Percentiles rank a stretch among this genome's conserved stretches.
Conservation (phyloP, 2,329 filamentous ascomycete genomes). For the Pseudocercospora fijiensis region DNA sequence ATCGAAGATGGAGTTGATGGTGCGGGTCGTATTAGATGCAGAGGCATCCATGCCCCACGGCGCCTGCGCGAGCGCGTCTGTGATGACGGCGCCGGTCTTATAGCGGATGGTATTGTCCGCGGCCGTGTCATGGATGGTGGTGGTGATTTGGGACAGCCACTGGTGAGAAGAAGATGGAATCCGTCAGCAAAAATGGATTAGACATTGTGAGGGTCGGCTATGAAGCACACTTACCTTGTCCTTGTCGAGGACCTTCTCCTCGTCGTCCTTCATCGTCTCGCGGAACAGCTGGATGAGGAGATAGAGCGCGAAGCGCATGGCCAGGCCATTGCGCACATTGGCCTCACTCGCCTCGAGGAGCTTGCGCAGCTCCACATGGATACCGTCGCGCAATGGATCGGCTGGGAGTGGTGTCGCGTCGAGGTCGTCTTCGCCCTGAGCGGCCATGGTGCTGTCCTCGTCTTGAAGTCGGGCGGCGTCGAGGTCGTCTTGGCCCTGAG, state of each 20-base stretch:
- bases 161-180: neutral
- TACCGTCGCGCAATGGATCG: neutral
- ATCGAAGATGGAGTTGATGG: conserved; percentile 6
- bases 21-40: neutral
- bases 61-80: neutral
- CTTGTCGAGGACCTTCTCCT: conserved; percentile 3
- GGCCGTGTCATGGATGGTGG: neutral
- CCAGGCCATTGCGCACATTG: conserved; percentile 4
- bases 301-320: conserved; percentile 10
- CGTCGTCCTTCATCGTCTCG: conserved; percentile 2
- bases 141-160: conserved; percentile 7
- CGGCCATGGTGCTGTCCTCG: neutral
- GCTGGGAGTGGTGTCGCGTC: neutral
- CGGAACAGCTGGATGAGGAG: conserved; percentile 2
- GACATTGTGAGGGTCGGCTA: neutral
- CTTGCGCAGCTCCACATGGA: neutral
- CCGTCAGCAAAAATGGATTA: neutral
- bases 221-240: neutral
- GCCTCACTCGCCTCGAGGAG: conserved; percentile 1
- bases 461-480: neutral
- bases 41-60: conserved; percentile 9
- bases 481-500: neutral
- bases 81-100: conserved; percentile 1
- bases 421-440: neutral
- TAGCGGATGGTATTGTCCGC: conserved; percentile 2